These are phyloP conservation scores for Triticum urartu DNA, from an alignment of 176 grass and related monocot species.

Conservation along the genomic window DNA sequence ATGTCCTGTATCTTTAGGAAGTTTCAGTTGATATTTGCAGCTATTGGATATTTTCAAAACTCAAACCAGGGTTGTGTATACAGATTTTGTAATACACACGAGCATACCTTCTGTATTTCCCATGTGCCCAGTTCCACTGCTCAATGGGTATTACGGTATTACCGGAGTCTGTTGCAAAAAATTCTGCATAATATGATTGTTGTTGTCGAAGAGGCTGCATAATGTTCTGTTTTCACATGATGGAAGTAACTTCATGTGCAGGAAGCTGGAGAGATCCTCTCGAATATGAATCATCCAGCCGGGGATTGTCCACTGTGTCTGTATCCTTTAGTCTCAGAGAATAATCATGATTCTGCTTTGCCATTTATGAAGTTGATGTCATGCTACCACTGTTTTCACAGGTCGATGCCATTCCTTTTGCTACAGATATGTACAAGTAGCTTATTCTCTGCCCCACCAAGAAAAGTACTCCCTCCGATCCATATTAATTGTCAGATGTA, in stretches of 20 bases:
- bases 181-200: neutral
- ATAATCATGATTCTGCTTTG: slow-evolving; percentile 47
- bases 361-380: slow-evolving; percentile 99
- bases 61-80: neutral
- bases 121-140: neutral
- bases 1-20: neutral
- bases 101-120: neutral
- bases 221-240: neutral
- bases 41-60: neutral
- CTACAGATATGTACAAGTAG: slow-evolving; percentile 17
- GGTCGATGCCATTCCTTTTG: slow-evolving; percentile 39
- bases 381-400: slow-evolving; percentile 97
- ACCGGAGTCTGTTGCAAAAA: neutral
- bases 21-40: slow-evolving; percentile 7
- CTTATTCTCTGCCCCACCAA: neutral
- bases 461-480: no score
- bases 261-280: slow-evolving; percentile 88
- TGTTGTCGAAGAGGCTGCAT: slow-evolving; percentile 2
- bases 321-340: slow-evolving; percentile 67
- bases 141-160: neutral
- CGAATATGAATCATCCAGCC: slow-evolving; percentile 93
- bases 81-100: neutral
- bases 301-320: slow-evolving; percentile 94
- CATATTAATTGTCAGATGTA: no score
- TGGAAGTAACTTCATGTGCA: slow-evolving; percentile 39